Percentiles rank a stretch among this genome's conserved stretches.
These are phyloP conservation scores for Fraxinus platypoda DNA, from an alignment of 305 asterid genomes.

Conservation along the genomic window DNA sequence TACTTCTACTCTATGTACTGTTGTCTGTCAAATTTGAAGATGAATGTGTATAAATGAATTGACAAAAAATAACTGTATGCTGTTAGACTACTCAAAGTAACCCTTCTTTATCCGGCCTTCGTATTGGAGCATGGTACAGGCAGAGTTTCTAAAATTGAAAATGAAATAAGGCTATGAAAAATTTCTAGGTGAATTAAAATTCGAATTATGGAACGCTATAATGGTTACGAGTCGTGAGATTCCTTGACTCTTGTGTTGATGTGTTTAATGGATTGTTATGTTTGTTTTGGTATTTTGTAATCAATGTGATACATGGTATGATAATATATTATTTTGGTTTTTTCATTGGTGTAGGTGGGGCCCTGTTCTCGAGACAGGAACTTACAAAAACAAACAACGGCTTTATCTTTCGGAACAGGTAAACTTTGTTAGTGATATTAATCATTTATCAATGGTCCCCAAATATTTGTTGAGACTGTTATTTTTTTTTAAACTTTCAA, in stretches of 20 bases:
- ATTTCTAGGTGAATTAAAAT: not conserved
- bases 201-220: not conserved
- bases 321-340: not conserved
- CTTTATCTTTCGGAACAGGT: constrained; percentile 72
- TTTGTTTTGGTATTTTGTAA: constrained; percentile 1
- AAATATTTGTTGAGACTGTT: not conserved
- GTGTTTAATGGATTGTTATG: not conserved
- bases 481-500: not conserved
- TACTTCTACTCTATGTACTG: not conserved
- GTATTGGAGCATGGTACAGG: not conserved
- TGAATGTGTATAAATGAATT: not conserved
- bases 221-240: not conserved
- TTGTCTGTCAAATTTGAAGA: not conserved
- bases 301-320: not conserved
- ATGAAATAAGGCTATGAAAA: not conserved
- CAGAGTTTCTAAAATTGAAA: not conserved
- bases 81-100: not conserved
- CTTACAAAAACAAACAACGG: constrained; percentile 51
- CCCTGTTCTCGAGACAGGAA: constrained; percentile 72
- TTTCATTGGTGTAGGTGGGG: constrained; percentile 71
- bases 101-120: not conserved
- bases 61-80: not conserved
- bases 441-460: not conserved
- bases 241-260: not conserved
- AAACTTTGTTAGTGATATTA: not conserved